Evolutionary conservation across 2,329 filamentous ascomycete species (phyloP).

Genomic region (Fusarium transvaalense): DNA sequence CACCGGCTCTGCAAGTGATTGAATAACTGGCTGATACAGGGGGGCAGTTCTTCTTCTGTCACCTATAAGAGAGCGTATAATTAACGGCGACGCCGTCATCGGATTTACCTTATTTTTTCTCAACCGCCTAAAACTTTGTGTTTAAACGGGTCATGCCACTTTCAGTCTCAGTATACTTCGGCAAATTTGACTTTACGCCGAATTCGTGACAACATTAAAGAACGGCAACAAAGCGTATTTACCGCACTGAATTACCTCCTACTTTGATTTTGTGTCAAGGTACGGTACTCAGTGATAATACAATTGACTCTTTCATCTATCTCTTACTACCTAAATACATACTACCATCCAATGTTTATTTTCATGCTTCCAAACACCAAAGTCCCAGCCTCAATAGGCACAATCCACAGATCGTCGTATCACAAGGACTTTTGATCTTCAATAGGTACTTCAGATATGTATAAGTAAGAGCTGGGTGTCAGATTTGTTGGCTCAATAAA

Average conservation of each 20-base stretch:
- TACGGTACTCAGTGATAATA: neutral
- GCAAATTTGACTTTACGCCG: constrained; percentile 6
- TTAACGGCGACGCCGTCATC: constrained; percentile 10
- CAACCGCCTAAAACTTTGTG: neutral
- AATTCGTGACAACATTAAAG: neutral
- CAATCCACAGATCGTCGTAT: neutral
- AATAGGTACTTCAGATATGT: neutral
- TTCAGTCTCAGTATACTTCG: constrained; percentile 5
- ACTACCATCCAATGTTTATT: neutral
- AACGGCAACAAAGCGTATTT: constrained; percentile 6
- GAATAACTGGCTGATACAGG: neutral
- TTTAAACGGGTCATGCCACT: neutral
- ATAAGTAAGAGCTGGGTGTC: neutral
- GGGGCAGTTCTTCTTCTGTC: neutral
- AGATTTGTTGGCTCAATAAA: constrained; percentile 6
- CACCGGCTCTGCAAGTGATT: constrained; percentile 13
- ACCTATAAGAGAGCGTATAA: neutral
- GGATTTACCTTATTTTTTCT: neutral
- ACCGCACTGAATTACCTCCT: neutral
- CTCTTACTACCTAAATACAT: neutral
- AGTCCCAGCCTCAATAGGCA: constrained; percentile 4
- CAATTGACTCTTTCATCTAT: neutral
- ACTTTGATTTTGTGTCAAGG: neutral
- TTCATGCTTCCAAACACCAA: neutral
- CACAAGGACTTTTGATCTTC: neutral